These are phyloP conservation scores for Lipomyces sp. DNA, from an alignment of 805 yeast genomes.

Conservation along the genomic window DNA sequence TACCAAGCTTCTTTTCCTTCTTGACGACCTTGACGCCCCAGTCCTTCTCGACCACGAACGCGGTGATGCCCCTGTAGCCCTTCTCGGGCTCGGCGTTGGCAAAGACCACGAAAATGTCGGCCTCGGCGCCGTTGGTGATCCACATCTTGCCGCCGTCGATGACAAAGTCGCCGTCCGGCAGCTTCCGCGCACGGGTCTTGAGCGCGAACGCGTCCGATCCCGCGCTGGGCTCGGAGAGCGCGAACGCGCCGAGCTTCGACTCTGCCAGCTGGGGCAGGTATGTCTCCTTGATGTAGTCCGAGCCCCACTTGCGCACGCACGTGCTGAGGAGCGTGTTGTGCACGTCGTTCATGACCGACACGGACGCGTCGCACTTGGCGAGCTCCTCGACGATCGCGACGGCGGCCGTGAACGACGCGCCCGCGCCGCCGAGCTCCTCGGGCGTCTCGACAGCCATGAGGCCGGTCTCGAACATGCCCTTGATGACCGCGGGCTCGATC, in stretches of 20 bases:
- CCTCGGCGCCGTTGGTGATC: constrained; percentile 47
- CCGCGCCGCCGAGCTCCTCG: constrained; percentile 47
- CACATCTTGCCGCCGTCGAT: constrained; percentile 46
- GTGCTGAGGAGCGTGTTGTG: constrained; percentile 47
- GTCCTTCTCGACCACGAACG: constrained; percentile 43
- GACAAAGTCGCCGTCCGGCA: constrained; percentile 42
- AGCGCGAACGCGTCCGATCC: constrained; percentile 48
- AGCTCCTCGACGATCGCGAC: constrained; percentile 46
- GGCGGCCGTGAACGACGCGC: constrained; percentile 46
- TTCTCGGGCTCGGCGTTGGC: constrained; percentile 43
- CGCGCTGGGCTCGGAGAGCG: constrained; percentile 42
- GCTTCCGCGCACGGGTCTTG: constrained; percentile 40
- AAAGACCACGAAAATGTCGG: constrained; percentile 42
- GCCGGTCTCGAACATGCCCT: constrained; percentile 41
- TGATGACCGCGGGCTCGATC: constrained; percentile 37
- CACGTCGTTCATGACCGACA: constrained; percentile 45
- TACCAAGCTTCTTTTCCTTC: constrained; percentile 46
- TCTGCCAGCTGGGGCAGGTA: constrained; percentile 43
- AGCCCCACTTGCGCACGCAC: constrained; percentile 41
- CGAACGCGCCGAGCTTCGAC: constrained; percentile 41
- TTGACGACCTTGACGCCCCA: constrained; percentile 44
- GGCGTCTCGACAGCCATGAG: constrained; percentile 49
- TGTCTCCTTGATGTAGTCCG: constrained; percentile 39
- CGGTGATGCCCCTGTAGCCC: constrained; percentile 47
- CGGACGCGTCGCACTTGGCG: constrained; percentile 46